Conservation (phyloP, 495 filamentous ascomycete species). For the Xylaria venustula region DNA sequence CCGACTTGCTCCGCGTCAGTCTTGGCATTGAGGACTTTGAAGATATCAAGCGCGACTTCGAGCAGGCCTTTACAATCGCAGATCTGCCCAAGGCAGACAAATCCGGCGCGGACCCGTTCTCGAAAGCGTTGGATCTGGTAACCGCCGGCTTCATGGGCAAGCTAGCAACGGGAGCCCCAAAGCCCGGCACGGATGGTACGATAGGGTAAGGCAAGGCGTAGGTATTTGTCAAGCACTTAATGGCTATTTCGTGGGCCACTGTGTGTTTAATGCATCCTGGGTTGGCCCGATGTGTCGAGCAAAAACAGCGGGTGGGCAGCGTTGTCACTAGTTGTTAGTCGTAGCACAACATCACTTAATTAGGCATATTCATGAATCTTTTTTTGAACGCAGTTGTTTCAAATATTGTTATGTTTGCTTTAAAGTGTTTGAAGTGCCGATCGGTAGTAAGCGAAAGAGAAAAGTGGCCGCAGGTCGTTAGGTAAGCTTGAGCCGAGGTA, state of each 20-base stretch:
- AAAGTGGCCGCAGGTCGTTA: no score
- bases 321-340: no score
- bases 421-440: no score
- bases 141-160: slow-evolving; percentile 34
- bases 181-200: slow-evolving; percentile 33
- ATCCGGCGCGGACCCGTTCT: slow-evolving; percentile 25
- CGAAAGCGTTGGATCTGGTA: slow-evolving; percentile 29
- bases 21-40: slow-evolving; percentile 42
- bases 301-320: no score
- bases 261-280: no score
- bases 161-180: slow-evolving; percentile 26
- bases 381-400: no score
- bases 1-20: slow-evolving; percentile 38
- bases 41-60: slow-evolving; percentile 41
- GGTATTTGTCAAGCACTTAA: background rate
- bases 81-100: slow-evolving; percentile 29
- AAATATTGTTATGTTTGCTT: no score
- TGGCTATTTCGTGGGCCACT: background rate
- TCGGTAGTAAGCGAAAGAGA: no score
- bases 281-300: no score
- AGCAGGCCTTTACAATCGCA: slow-evolving; percentile 41
- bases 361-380: no score
- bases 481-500: no score
- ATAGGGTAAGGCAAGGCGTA: slow-evolving; percentile 12
- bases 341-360: no score